phyloP scores from a whole-genome alignment of 169 alveolate genomes.

The Pseudocohnilembus persalinus region DNA sequence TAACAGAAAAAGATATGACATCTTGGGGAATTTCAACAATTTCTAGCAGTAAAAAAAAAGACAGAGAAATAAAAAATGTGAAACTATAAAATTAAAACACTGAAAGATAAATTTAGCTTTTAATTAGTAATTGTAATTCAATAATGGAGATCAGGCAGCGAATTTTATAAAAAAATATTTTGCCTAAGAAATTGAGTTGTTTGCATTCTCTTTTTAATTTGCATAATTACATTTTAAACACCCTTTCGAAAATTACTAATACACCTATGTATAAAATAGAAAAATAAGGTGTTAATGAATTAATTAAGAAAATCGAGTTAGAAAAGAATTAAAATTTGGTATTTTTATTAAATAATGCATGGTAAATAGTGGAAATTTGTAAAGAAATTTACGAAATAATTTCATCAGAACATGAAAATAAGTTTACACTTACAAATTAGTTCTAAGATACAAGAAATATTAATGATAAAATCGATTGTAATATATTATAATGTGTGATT shows the following conservation, averaged over 20 bases:
- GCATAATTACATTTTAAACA: background rate
- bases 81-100: background rate
- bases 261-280: background rate
- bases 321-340: background rate
- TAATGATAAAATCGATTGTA: background rate
- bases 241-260: background rate
- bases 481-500: background rate
- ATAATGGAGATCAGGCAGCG: background rate
- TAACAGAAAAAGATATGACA: background rate
- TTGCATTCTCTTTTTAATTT: background rate
- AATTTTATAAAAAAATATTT: too few relatives aligned
- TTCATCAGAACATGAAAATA: background rate
- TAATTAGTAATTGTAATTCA: background rate
- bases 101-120: background rate
- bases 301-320: background rate
- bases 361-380: background rate
- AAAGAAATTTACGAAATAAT: background rate
- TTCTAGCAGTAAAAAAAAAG: background rate
- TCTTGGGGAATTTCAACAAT: background rate
- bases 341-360: background rate
- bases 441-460: background rate
- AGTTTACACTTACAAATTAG: background rate
- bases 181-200: background rate
- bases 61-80: too few relatives aligned
- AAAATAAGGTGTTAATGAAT: background rate